Percentiles rank a stretch among this genome's conserved stretches.
phyloP scores from a whole-genome alignment of 257 asterid species.

The Eustoma russellianum region DNA sequence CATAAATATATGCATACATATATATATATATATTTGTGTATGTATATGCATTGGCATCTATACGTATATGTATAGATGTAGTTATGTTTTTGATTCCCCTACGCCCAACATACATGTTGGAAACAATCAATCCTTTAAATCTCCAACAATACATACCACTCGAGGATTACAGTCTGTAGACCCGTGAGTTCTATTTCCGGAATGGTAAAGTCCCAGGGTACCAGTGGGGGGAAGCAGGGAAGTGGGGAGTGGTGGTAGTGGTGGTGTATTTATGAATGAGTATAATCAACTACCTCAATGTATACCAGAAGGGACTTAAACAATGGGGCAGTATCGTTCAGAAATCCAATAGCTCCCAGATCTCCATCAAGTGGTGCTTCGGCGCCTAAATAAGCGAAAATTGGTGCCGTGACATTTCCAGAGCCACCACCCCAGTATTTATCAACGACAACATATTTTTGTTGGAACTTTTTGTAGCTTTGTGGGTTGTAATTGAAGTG shows the following conservation, averaged over 20 bases:
- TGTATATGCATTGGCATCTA: too few species aligned
- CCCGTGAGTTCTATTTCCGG: too few species aligned
- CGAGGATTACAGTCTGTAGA: too few species aligned
- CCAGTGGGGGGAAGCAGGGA: too few species aligned
- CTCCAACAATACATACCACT: neutral
- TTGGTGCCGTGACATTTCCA: constrained; percentile 31
- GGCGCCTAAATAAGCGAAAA: constrained; percentile 62
- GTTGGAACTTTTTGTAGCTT: constrained; percentile 49
- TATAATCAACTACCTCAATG: constrained; percentile 55
- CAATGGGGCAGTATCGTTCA: constrained; percentile 45
- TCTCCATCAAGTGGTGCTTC: constrained; percentile 43
- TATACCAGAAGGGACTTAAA: constrained; percentile 56
- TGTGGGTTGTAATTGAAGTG: constrained; percentile 63
- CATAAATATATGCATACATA: too few species aligned
- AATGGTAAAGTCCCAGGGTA: too few species aligned
- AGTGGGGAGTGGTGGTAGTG: too few species aligned
- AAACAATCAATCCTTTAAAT: neutral
- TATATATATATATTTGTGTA: too few species aligned
- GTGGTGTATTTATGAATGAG: too few species aligned
- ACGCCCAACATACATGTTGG: too few species aligned
- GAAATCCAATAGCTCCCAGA: constrained; percentile 25
- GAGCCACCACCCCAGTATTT: constrained; percentile 66
- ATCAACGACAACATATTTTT: constrained; percentile 37
- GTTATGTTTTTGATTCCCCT: too few species aligned
- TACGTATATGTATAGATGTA: too few species aligned